Evolutionary conservation across 2,329 filamentous ascomycete genomes (phyloP).

Genomic region (Metarhizium robertsii): DNA sequence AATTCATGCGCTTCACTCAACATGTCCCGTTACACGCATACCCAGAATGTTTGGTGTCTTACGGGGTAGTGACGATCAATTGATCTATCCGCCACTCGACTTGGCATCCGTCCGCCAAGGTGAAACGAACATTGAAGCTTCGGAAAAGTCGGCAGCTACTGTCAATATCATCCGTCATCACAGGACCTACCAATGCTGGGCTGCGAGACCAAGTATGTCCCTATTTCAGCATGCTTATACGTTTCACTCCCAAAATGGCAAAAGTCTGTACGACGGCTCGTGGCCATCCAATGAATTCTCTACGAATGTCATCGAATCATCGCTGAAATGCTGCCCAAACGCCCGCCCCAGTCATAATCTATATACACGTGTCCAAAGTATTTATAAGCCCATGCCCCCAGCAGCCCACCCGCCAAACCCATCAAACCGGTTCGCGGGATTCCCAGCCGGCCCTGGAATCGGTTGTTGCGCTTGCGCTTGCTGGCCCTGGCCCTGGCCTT

Average conservation of each 20-base stretch:
- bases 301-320: constrained; percentile 1
- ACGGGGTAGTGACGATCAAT: no score
- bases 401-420: constrained; percentile 27
- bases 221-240: not conserved
- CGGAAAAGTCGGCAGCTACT: not conserved
- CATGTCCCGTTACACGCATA: no score
- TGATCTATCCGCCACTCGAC: not conserved
- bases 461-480: not conserved
- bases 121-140: not conserved
- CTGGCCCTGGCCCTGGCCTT: constrained; percentile 9
- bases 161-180: not conserved
- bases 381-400: constrained; percentile 24
- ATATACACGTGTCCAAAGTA: constrained; percentile 5
- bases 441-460: not conserved
- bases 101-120: not conserved
- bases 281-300: not conserved
- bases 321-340: constrained; percentile 11
- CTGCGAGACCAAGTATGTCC: no score
- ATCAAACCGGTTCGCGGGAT: constrained; percentile 12
- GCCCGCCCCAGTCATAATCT: constrained; percentile 5
- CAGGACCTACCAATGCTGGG: no score
- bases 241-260: no score
- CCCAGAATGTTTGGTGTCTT: no score
- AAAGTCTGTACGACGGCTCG: not conserved
- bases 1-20: no score